Percentiles rank a stretch among this genome's conserved stretches.
phyloP scores from a whole-genome alignment of 2,329 filamentous ascomycete genomes.

The Myriosclerotinia duriaeana region DNA sequence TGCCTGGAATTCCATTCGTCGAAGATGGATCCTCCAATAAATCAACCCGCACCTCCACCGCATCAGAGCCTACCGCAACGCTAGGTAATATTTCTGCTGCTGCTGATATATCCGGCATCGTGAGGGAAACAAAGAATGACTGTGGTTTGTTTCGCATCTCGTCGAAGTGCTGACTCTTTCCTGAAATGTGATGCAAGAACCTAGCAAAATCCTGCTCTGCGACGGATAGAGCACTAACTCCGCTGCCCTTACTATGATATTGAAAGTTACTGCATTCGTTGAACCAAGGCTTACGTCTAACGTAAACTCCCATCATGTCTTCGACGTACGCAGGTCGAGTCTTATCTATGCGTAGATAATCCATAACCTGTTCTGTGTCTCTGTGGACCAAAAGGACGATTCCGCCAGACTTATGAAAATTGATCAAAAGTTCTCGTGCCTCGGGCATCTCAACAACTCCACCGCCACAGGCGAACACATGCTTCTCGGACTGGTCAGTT shows the following conservation, averaged over 20 bases:
- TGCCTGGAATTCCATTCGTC: slow-evolving; percentile 54
- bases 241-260: slow-evolving; percentile 74
- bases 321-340: slow-evolving; percentile 89
- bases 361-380: slow-evolving; percentile 82
- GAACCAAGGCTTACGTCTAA: slow-evolving; percentile 86
- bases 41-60: slow-evolving; percentile 92
- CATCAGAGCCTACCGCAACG: slow-evolving; percentile 82
- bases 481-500: slow-evolving; percentile 68
- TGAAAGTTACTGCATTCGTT: slow-evolving; percentile 90
- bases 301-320: slow-evolving; percentile 88
- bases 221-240: slow-evolving; percentile 37
- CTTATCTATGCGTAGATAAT: slow-evolving; percentile 85
- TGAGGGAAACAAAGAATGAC: slow-evolving; percentile 92
- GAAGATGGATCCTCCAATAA: slow-evolving; percentile 69
- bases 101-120: slow-evolving; percentile 69
- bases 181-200: slow-evolving; percentile 70
- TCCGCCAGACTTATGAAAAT: slow-evolving; percentile 74
- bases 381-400: slow-evolving; percentile 85
- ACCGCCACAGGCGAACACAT: slow-evolving; percentile 91
- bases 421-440: slow-evolving; percentile 71
- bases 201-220: slow-evolving; percentile 64
- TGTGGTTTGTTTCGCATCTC: slow-evolving; percentile 63
- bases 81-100: slow-evolving; percentile 65
- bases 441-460: slow-evolving; percentile 85
- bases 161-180: slow-evolving; percentile 56